These are phyloP conservation scores for Nemania serpens DNA, from an alignment of 2,329 filamentous ascomycete genomes.

Conservation along the genomic window DNA sequence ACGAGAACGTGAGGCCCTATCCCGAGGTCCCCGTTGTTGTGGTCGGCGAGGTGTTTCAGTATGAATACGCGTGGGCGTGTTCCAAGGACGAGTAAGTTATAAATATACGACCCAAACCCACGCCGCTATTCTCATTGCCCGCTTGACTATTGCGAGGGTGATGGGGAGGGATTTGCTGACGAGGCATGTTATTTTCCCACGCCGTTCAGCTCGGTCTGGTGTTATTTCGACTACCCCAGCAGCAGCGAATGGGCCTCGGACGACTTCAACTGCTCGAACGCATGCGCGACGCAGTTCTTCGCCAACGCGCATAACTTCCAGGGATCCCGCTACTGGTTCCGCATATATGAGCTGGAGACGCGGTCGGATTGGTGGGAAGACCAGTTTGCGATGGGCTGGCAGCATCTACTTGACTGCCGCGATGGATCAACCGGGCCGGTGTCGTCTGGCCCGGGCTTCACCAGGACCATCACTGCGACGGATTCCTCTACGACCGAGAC, in stretches of 20 bases:
- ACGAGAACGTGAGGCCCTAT: slow-evolving; percentile 13
- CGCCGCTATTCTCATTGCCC: no score
- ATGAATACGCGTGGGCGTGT: slow-evolving; percentile 32
- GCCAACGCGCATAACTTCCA: slow-evolving; percentile 37
- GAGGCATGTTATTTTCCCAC: neutral
- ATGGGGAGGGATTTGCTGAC: neutral
- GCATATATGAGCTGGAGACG: slow-evolving; percentile 31
- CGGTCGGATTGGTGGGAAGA: slow-evolving; percentile 36
- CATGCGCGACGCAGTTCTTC: slow-evolving; percentile 37
- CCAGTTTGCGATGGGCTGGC: slow-evolving; percentile 36
- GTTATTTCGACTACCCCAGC: slow-evolving; percentile 30
- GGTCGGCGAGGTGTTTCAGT: slow-evolving; percentile 33
- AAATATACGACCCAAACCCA: neutral
- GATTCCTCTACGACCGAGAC: neutral
- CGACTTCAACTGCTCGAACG: slow-evolving; percentile 36
- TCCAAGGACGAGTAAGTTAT: slow-evolving; percentile 28
- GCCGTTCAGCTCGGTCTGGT: slow-evolving; percentile 33
- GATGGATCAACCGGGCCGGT: neutral
- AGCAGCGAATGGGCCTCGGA: slow-evolving; percentile 23
- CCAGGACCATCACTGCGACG: neutral
- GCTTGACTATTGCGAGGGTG: neutral
- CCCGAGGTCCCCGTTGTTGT: slow-evolving; percentile 22
- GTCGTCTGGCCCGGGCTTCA: neutral
- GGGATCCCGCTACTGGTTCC: slow-evolving; percentile 37
- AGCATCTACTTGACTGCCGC: slow-evolving; percentile 22